Conservation (phyloP, 768 basidiomycete genomes). For the Russula emetica region DNA sequence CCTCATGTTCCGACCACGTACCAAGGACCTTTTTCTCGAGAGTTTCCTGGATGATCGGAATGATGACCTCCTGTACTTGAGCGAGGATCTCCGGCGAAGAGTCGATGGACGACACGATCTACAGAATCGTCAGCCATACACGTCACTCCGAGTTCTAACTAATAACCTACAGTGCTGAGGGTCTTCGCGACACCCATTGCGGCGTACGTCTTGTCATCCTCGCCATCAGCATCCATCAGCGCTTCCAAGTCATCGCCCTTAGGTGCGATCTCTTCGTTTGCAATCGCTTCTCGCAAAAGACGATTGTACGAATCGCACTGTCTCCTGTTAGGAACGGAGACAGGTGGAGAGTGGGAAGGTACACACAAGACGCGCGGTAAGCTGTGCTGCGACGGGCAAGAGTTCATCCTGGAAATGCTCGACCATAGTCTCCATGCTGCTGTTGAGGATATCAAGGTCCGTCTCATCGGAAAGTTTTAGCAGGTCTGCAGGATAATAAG, state of each 20-base stretch:
- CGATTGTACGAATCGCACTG: conserved; percentile 83
- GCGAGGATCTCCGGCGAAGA: conserved; percentile 67
- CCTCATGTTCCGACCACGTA: conserved; percentile 34
- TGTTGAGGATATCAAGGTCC: conserved; percentile 79
- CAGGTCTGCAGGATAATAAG: conserved; percentile 49
- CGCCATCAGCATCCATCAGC: conserved; percentile 46
- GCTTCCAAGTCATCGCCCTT: conserved; percentile 54
- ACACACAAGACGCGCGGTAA: conserved; percentile 71
- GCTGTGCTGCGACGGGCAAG: conserved; percentile 76
- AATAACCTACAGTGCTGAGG: conserved; percentile 59
- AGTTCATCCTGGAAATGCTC: conserved; percentile 81
- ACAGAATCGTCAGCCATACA: conserved; percentile 12
- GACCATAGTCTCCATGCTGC: conserved; percentile 82
- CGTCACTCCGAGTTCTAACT: not conserved
- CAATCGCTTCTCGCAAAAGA: conserved; percentile 62
- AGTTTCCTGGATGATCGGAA: conserved; percentile 73
- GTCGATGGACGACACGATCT: conserved; percentile 76
- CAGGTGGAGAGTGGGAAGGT: conserved; percentile 1
- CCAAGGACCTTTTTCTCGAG: conserved; percentile 74
- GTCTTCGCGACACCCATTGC: conserved; percentile 88
- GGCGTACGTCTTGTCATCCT: conserved; percentile 83
- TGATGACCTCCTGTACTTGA: conserved; percentile 76
- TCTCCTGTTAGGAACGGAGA: not conserved
- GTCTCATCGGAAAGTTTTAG: conserved; percentile 88
- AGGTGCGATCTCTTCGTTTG: conserved; percentile 45